A percentile compares a stretch with the other conserved stretches of the same genome.
These are phyloP conservation scores for Cylindrodendrum hubeiense DNA, from an alignment of 2,329 filamentous ascomycete species.

Conservation along the genomic window DNA sequence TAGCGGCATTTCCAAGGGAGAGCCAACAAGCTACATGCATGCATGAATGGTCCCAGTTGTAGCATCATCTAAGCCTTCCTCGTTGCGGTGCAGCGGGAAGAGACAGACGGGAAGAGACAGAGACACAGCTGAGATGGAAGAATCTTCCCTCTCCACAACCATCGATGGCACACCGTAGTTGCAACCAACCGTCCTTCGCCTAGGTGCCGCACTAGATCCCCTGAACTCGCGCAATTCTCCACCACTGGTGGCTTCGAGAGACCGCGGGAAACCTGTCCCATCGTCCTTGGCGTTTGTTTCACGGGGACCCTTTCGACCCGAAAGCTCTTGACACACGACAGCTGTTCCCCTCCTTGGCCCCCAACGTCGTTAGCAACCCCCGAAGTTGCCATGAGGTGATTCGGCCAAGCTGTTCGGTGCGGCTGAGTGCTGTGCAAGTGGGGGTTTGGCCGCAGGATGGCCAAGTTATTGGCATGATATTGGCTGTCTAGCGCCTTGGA, in stretches of 20 bases:
- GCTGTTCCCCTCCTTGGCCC: not conserved
- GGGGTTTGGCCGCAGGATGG: constrained; percentile 28
- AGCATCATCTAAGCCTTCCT: constrained; percentile 5
- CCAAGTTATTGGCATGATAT: constrained; percentile 26
- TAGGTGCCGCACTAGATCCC: constrained; percentile 3
- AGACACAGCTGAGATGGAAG: constrained; percentile 29
- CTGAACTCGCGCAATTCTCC: constrained; percentile 23
- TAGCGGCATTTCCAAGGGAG: constrained; percentile 19
- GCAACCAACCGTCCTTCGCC: constrained; percentile 17
- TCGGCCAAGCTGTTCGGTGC: constrained; percentile 19
- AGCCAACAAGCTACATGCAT: constrained; percentile 42
- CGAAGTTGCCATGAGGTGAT: constrained; percentile 18
- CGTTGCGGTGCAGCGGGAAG: constrained; percentile 20
- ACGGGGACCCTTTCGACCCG: not conserved
- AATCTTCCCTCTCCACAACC: constrained; percentile 23
- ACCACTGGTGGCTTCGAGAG: constrained; percentile 3
- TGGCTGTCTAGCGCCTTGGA: constrained; percentile 8
- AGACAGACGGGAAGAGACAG: constrained; percentile 20
- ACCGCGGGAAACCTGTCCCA: constrained; percentile 7
- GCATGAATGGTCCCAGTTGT: constrained; percentile 35
- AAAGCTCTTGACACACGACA: not conserved
- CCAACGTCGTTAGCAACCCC: not conserved
- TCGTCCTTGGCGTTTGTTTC: not conserved
- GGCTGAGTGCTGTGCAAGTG: constrained; percentile 6
- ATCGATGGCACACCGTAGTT: constrained; percentile 26